Evolutionary conservation across 2,329 filamentous ascomycete species (phyloP), one percentile per base, ranked within the genome.

Genomic region (Arachnomyces sp.): DNA sequence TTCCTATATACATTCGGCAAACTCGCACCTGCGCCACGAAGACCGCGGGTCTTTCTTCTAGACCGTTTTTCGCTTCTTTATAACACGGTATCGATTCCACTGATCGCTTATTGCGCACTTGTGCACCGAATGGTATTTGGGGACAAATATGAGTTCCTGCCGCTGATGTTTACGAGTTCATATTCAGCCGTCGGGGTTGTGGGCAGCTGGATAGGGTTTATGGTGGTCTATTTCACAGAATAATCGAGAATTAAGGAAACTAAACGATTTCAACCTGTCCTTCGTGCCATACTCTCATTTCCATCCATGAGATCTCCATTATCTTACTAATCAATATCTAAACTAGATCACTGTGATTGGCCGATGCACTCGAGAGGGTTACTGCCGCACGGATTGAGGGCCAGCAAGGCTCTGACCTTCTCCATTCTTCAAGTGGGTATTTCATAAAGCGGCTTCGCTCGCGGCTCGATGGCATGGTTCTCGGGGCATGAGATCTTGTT

Each of bases 111-210:
- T 64, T 89, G 85, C 61, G 94, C 88, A 8, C 62, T 95, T 37
- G 49, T 92, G 6, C 92, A 98, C 61, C 75, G 78, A 35, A 61
- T 90, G n/a, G 66, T 93, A 3, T 95, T 94, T 66, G 88, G 88
- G 38, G 53, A 57, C 54, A 77, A 71, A 47, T 86, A 84, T 53
- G 87, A 95, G 64, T 98, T 96, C 61, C 65, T 98, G 40, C 92
- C 92, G 17, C 68, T 96, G 52, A 96, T 98, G 90, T 92, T 96
- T 58, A 95, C 82, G 51, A 96, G 90, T 68, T 84, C 85, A 9
- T 98, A 96, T 63, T 86, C 84, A 28, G 92, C 92, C 3, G 71
- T 96, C 43, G 92, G 92, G n/a, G 89, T 96, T 1, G 79, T 95
- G 13, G 88, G 87, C 2, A 96, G 92, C 65, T 96, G 90, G 90